Evolutionary conservation across 2,329 filamentous ascomycete genomes (phyloP).

Genomic region (Aspergillus ochraceoroseus): DNA sequence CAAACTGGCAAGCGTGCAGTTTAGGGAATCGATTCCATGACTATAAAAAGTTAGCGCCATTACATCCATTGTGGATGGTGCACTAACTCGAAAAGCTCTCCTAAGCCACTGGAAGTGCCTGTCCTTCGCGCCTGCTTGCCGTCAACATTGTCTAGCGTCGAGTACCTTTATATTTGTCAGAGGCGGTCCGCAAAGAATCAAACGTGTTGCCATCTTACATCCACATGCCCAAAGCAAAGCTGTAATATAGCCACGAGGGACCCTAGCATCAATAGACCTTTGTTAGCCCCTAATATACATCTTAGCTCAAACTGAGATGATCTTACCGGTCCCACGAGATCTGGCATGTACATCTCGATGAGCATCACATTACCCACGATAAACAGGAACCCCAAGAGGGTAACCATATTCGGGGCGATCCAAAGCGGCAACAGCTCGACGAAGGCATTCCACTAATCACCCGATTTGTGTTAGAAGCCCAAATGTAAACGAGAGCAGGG

Average conservation of each 20-base stretch:
- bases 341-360: slow-evolving; percentile 76
- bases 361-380: slow-evolving; percentile 77
- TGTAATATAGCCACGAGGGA: slow-evolving; percentile 89
- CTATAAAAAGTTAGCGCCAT: slow-evolving; percentile 36
- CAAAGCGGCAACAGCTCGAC: slow-evolving; percentile 90
- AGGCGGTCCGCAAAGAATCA: neutral
- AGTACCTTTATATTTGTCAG: slow-evolving; percentile 53
- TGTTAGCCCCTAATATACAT: too few species aligned
- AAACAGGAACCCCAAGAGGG: slow-evolving; percentile 88
- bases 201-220: slow-evolving; percentile 55
- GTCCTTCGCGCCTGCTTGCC: slow-evolving; percentile 95
- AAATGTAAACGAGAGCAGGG: slow-evolving; percentile 4
- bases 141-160: slow-evolving; percentile 98
- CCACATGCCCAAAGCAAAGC: slow-evolving; percentile 92
- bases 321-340: slow-evolving; percentile 79
- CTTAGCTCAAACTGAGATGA: too few species aligned
- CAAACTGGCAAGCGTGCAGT: slow-evolving; percentile 89
- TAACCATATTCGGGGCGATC: slow-evolving; percentile 97
- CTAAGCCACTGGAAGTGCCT: slow-evolving; percentile 87
- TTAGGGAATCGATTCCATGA: slow-evolving; percentile 96
- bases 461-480: slow-evolving; percentile 12
- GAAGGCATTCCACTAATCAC: slow-evolving; percentile 83
- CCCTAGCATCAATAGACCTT: slow-evolving; percentile 56
- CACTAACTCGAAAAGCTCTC: slow-evolving; percentile 83
- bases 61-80: slow-evolving; percentile 9